phyloP scores from a whole-genome alignment of 2,329 filamentous ascomycete genomes.

The Verticillium tricorpus region DNA sequence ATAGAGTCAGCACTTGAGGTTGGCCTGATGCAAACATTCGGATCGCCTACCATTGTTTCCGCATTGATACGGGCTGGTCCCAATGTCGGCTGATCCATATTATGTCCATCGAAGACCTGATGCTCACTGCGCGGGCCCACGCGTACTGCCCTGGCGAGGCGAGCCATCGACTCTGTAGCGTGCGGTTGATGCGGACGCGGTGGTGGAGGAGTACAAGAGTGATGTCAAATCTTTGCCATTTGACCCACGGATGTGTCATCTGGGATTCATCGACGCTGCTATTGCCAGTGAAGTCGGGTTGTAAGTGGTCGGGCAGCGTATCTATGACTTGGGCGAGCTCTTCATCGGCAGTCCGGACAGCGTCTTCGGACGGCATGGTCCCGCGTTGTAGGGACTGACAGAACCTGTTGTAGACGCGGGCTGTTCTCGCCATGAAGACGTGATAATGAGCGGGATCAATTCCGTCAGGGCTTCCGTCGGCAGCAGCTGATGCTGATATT shows the following conservation, averaged over 20 bases:
- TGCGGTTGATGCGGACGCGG: conserved; percentile 8
- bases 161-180: conserved; percentile 3
- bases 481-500: not conserved
- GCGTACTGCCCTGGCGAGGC: not conserved
- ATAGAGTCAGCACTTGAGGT: not conserved
- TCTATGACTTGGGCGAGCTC: conserved; percentile 10
- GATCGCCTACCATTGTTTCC: conserved; percentile 5
- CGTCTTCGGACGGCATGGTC: not conserved
- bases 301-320: conserved; percentile 9
- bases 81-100: conserved; percentile 10
- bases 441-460: conserved; percentile 7
- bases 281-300: conserved; percentile 3
- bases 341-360: conserved; percentile 8
- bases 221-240: conserved; percentile 12
- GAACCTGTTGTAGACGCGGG: conserved; percentile 8
- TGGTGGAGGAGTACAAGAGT: conserved; percentile 10
- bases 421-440: conserved; percentile 10
- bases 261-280: not conserved
- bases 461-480: not conserved
- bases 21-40: not conserved
- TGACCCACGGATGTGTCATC: conserved; percentile 7
- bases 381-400: conserved; percentile 2
- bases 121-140: conserved; percentile 6
- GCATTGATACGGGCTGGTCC: conserved; percentile 7
- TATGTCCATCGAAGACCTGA: conserved; percentile 5